Conservation (phyloP, 2,329 filamentous ascomycete species). For the Onygenales sp. region DNA sequence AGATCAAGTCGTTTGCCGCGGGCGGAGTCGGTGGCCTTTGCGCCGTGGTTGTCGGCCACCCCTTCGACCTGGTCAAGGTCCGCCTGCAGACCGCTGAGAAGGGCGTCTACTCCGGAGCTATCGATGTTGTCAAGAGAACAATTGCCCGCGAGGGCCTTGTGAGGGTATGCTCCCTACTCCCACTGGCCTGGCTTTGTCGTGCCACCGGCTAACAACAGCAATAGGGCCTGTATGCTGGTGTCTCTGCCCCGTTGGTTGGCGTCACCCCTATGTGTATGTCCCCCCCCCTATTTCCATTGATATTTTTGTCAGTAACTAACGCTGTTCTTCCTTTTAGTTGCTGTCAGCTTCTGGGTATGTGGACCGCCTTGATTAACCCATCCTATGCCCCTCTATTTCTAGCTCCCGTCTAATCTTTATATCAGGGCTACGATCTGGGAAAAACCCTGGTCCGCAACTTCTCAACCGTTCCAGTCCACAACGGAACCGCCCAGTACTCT, state of each 20-base stretch:
- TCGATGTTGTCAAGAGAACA: slow-evolving; percentile 86
- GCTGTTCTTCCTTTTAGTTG: slow-evolving; percentile 36
- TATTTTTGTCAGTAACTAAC: slow-evolving; percentile 3
- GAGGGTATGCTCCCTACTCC: slow-evolving; percentile 32
- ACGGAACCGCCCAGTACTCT: slow-evolving; percentile 56
- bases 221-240: slow-evolving; percentile 87
- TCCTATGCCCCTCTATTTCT: slow-evolving; percentile 2
- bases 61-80: slow-evolving; percentile 97
- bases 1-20: slow-evolving; percentile 71
- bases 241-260: slow-evolving; percentile 85
- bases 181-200: not conserved
- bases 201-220: slow-evolving; percentile 9
- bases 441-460: slow-evolving; percentile 71
- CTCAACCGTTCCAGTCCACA: slow-evolving; percentile 52
- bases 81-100: slow-evolving; percentile 91
- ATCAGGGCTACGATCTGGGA: slow-evolving; percentile 91
- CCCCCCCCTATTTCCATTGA: slow-evolving; percentile 3
- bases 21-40: slow-evolving; percentile 91
- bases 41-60: slow-evolving; percentile 89
- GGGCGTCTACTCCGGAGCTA: slow-evolving; percentile 79
- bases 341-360: slow-evolving; percentile 56
- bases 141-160: slow-evolving; percentile 74
- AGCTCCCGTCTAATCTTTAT: slow-evolving; percentile 25
- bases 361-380: not conserved
- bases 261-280: slow-evolving; percentile 97